Evolutionary conservation across 805 yeast species (phyloP).

Genomic region (Starmerella potacharoeniae): DNA sequence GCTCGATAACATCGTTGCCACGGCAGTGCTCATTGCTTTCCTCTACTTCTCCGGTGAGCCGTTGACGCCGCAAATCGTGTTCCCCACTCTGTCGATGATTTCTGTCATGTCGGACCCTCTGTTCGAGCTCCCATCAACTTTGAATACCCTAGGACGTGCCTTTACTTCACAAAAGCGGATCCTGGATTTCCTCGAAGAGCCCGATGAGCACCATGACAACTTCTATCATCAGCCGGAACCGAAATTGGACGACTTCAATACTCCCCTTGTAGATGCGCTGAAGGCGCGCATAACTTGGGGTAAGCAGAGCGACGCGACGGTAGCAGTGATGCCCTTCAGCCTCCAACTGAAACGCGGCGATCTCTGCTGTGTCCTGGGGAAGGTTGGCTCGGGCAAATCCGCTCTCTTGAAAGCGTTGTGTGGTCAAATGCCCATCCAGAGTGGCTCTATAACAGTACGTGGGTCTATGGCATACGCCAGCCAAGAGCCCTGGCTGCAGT

Average conservation of each 20-base stretch:
- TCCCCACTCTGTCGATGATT: constrained; percentile 44
- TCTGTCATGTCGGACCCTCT: constrained; percentile 41
- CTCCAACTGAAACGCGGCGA: constrained; percentile 65
- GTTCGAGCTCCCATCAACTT: constrained; percentile 7
- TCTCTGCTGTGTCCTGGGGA: constrained; percentile 73
- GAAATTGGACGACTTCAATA: constrained; percentile 20
- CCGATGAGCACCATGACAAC: constrained; percentile 8
- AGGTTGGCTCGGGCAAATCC: constrained; percentile 82
- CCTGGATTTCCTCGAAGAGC: constrained; percentile 11
- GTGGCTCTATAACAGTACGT: constrained; percentile 57
- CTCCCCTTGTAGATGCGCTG: background rate
- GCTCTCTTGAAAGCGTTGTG: constrained; percentile 65
- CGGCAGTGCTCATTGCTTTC: constrained; percentile 75
- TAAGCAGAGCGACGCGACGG: constrained; percentile 22
- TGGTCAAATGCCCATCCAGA: constrained; percentile 68
- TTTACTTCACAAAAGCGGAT: constrained; percentile 13
- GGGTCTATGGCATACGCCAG: constrained; percentile 81
- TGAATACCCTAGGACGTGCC: constrained; percentile 9
- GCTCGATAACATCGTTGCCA: constrained; percentile 71
- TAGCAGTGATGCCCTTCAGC: constrained; percentile 57
- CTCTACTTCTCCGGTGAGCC: constrained; percentile 50
- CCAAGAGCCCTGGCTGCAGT: constrained; percentile 89
- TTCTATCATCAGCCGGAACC: background rate
- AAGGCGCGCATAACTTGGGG: background rate
- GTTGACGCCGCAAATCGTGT: constrained; percentile 75